Percentiles rank a stretch among this genome's conserved stretches.
phyloP scores from a whole-genome alignment of 1,284 basidiomycete genomes.

The Neotropicomus parvogracilis region DNA sequence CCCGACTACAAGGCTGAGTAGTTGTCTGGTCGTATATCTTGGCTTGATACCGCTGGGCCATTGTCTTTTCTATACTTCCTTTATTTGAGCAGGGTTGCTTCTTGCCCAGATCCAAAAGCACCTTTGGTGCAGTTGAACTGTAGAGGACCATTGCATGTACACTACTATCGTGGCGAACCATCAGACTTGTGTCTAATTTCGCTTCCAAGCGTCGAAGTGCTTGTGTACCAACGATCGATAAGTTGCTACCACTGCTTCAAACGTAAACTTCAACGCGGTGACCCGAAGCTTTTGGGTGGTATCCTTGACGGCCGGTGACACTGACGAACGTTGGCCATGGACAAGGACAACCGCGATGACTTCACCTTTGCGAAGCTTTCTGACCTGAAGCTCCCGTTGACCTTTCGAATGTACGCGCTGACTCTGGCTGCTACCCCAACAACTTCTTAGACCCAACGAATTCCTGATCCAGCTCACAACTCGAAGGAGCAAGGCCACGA shows the following conservation, averaged over 20 bases:
- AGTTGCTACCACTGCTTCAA: too few species aligned
- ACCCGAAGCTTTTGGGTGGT: neutral
- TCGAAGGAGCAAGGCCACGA: constrained; percentile 75
- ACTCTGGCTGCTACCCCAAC: constrained; percentile 4
- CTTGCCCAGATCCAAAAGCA: constrained; percentile 25
- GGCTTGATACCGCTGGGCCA: constrained; percentile 10
- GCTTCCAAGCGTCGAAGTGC: too few species aligned
- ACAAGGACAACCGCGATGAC: constrained; percentile 76
- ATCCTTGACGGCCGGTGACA: neutral
- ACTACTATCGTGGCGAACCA: constrained; percentile 2
- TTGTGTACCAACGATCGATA: too few species aligned
- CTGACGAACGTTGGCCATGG: constrained; percentile 46
- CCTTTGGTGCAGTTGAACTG: constrained; percentile 21
- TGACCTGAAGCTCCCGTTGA: constrained; percentile 82
- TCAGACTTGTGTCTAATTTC: too few species aligned
- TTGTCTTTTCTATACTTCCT: constrained; percentile 8
- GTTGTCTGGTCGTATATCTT: neutral
- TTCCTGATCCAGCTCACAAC: constrained; percentile 59
- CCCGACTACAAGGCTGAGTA: constrained; percentile 71
- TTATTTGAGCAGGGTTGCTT: constrained; percentile 12
- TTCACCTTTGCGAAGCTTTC: constrained; percentile 88
- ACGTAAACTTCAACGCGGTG: neutral
- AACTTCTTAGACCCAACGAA: constrained; percentile 6
- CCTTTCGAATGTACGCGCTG: constrained; percentile 75
- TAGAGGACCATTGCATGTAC: constrained; percentile 19